Evolutionary conservation across 169 alveolate genomes (phyloP), one percentile per base, ranked within the genome.

Genomic region (Eimeria falciformis): DNA sequence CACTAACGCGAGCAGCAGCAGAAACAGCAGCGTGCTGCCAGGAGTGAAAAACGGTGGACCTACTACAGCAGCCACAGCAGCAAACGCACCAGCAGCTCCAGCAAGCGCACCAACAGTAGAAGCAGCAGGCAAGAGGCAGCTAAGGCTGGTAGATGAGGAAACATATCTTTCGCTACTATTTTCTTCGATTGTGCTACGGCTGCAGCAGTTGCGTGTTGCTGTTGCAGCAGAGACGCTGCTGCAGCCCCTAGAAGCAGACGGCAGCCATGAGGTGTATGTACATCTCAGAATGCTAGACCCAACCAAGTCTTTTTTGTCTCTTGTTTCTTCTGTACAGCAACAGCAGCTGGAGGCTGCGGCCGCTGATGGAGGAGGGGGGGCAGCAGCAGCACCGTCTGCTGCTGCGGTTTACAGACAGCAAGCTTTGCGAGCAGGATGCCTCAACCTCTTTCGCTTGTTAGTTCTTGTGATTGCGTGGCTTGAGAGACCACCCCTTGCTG

Each of bases 271-370:
- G 83, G 58, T 71, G 62, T 71, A 71, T 43, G 56, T 40, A 43
- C 83, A 71, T 56, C 83, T 71, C 62, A 71, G 27, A 27, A 53
- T 71, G 56, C 83, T 71, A 56, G 83, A 71, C 58, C 83, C 83
- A 53, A 40, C 83, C 33, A 71, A 71, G 83, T 33, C 58, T 1
- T 21, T 71, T 27, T 37, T 71, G 62, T 56, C 83, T 3, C 83
- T 71, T 37, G 83, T 71, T 7, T 17, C 58, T 4, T 21, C 83
- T 37, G 58, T 71, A 37, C 83, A 71, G 83, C 83, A 33, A 37
- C 83, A 71, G 62, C 83, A 17, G 58, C 47, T 37, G 83, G 62
- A 27, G 12, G 73, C 25, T 6, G n/a, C 73, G 11, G 29, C 37
- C 17, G 73, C n/a, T 6, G n/a, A n/a, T 1, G 62, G n/a, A 14